Evolutionary conservation across 176 grass and related monocot species (phyloP), one percentile per base, ranked within the genome.

Genomic region (Rhynchospora tenuis): DNA sequence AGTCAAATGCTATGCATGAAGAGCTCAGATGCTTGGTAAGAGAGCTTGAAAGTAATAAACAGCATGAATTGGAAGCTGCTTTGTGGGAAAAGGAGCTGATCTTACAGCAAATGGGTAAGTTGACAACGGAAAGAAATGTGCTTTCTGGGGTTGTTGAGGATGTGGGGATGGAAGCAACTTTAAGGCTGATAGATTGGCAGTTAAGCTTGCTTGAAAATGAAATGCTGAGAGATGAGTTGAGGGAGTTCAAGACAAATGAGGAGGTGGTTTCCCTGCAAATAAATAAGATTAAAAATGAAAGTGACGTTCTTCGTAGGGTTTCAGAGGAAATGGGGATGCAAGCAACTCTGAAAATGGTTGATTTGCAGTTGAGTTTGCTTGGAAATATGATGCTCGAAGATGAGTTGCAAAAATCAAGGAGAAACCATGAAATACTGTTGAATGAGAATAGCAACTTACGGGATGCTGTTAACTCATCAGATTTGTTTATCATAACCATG

Each of bases 21-120:
- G 95, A 98, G 80, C 88, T 98, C 61, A 85, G 81, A 9, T 33
- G 78, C 80, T 90, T 98, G 82, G 84, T 87, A 44, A 81, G 85
- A 84, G 89, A 98, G 31, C 87, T 95, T 85, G 92, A 95, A 85
- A 79, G 83, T 87, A 87, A 79, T 20, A 95, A 93, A 62, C 92
- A 58, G 68, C 89, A 80, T 55, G 83, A 61, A 3, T 89, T 87
- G 78, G 88, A 78, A 66, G 76, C 71, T 78, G 58, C 84, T 86
- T 90, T 84, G 79, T 87, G 76, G 80, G 90, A 97, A 71, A 94
- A 92, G 59, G 90, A 92, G 86, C 88, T 82, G 45, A 64, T 94
- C 45, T 73, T 6, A 58, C 81, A 83, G 81, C 86, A 89, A 78
- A 38, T 94, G 50, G 85, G 64, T 71, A 80, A 81, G 13, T 91